A percentile compares a stretch with the other conserved stretches of the same genome.
These are phyloP conservation scores for Apiospora pterosperma DNA, from an alignment of 2,329 filamentous ascomycete genomes.

Conservation along the genomic window DNA sequence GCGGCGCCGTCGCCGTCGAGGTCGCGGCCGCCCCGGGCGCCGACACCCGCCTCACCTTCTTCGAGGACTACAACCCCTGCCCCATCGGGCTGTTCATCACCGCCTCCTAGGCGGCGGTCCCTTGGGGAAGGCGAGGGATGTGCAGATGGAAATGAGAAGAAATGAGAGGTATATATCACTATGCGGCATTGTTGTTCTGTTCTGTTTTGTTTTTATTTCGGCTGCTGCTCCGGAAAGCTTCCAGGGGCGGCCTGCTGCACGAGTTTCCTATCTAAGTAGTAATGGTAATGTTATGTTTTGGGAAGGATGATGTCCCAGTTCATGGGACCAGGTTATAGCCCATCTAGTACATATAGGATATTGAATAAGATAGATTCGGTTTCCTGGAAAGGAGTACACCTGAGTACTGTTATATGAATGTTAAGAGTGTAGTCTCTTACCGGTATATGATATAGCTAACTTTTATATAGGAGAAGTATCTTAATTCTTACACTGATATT, in stretches of 20 bases:
- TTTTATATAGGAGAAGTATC: too few relatives aligned
- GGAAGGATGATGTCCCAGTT: too few relatives aligned
- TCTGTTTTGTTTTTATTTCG: too few relatives aligned
- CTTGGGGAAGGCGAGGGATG: not conserved
- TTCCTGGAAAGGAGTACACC: not conserved
- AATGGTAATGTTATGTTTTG: too few relatives aligned
- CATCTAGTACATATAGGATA: not conserved
- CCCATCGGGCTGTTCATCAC: constrained; percentile 39
- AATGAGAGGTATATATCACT: too few relatives aligned
- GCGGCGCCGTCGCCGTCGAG: constrained; percentile 45
- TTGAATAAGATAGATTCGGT: not conserved
- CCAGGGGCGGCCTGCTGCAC: too few relatives aligned
- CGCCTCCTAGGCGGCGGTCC: constrained; percentile 20
- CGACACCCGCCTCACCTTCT: constrained; percentile 53
- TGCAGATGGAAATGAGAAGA: not conserved
- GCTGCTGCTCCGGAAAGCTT: too few relatives aligned
- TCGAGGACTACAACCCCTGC: constrained; percentile 59
- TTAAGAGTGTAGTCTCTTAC: too few relatives aligned
- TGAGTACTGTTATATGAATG: not conserved
- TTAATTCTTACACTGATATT: too few relatives aligned
- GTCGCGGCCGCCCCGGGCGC: constrained; percentile 39
- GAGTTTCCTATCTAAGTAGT: too few relatives aligned
- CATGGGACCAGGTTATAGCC: not conserved
- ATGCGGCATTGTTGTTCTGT: too few relatives aligned
- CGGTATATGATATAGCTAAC: too few relatives aligned